Percentiles rank a stretch among this genome's conserved stretches.
Conservation (phyloP, 208 protist genomes). For the Angomonas desouzai region DNA sequence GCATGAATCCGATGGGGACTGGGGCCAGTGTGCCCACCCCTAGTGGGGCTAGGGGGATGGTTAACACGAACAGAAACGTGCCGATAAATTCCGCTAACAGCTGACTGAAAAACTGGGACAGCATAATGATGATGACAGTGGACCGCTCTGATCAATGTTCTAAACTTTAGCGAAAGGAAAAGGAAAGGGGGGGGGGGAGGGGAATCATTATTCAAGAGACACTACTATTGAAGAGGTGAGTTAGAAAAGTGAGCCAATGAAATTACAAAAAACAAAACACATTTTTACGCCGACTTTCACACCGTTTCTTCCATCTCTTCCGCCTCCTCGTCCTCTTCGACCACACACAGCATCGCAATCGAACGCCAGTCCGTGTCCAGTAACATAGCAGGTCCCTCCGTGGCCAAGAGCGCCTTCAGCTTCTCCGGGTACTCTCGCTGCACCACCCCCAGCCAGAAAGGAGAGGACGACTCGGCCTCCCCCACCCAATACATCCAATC, state of each 20-base stretch:
- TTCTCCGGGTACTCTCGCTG: conserved; percentile 67
- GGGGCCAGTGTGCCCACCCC: conserved; percentile 67
- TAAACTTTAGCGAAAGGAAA: neutral
- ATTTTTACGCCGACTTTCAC: too few species aligned
- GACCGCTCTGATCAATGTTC: neutral
- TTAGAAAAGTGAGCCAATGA: conserved; percentile 6
- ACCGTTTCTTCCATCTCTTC: too few species aligned
- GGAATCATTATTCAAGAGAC: conserved; percentile 1
- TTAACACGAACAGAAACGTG: conserved; percentile 83
- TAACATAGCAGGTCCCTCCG: conserved; percentile 29
- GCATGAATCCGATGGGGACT: conserved; percentile 85
- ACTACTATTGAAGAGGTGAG: neutral
- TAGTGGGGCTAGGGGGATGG: conserved; percentile 61
- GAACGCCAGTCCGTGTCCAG: conserved; percentile 67
- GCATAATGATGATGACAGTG: conserved; percentile 26
- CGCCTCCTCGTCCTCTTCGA: conserved; percentile 12
- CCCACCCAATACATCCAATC: conserved; percentile 62
- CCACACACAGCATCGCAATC: conserved; percentile 65
- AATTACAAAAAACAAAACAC: too few species aligned
- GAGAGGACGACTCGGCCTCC: conserved; percentile 30
- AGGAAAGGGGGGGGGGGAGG: neutral
- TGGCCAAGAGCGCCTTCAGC: conserved; percentile 32
- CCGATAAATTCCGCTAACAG: conserved; percentile 79
- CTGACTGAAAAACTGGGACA: conserved; percentile 64
- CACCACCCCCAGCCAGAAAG: conserved; percentile 69